Base-by-base conservation (phyloP, 306 rosid species). In the Prinsepia uniflora region DNA sequence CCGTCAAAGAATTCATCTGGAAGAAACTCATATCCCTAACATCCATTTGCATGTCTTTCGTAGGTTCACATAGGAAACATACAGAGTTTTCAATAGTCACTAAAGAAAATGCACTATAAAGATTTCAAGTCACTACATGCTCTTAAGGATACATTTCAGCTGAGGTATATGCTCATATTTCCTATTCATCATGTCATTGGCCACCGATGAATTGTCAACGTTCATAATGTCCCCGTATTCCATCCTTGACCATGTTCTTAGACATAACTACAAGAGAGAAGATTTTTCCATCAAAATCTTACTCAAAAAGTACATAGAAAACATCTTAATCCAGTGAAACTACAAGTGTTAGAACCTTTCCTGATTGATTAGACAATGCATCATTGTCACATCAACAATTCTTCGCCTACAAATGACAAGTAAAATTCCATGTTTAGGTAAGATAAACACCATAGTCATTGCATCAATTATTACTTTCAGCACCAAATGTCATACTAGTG, bases 231-330 rank as follows among this genome's bases (percentile, higher is more conserved):
- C 89, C 75, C 84, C 78, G 67, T 89, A 94, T 67, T n/a, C 97
- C 97, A 83, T 94, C 99, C 71, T 81, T 78, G 72, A 89, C 88
- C 99, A 94, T 94, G 74, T 91, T 97, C 80, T 91, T 97, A 3
- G 99, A 94, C 83, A 94, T 90, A 63, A 87, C 99, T 94, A 79
- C 80, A 77, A 57, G 57, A 78, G 13, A 40, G 12, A 43, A 43
- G 1, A 39, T 46, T 13, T 5, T 14, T 53, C 39, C 42, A 70
- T 46, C 11, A 55, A 36, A 18, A 64, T 18, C 11, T 61, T 9
- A 42, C 0, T 7, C 41, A 61, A 15, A 20, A 41, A 22, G 3
- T n/a, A 59, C 40, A 49, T 14, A 52, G 15, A 44, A 58, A 34
- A 17, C 9, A 71, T 79, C 67, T 41, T 65, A 60, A 72, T 36